Evolutionary conservation across 192 early-diverging fungal genomes (phyloP), one percentile per base, ranked within the genome.

Genomic region (Thoreauomyces humboldtii): DNA sequence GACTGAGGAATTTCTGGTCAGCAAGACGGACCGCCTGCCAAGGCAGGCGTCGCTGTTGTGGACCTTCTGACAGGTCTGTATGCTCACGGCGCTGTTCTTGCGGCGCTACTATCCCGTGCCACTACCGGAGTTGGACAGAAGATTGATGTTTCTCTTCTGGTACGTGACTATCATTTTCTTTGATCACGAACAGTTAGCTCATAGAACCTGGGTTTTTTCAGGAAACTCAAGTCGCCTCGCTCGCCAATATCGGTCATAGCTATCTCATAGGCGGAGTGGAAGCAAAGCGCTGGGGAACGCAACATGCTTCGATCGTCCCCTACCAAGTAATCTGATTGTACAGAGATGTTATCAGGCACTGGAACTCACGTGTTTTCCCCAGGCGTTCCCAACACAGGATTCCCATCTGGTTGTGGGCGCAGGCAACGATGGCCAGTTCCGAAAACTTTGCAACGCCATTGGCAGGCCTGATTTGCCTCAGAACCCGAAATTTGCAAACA

Each of bases 41-140:
- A 98, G 69, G 91, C 91, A 0, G 95, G 95, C 36, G 95, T 98
- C 0, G 95, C 95, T 0, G 92, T 98, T n/a, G 96, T 92, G 46
- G 91, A 89, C 82, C 83, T 81, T 53, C 71, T 67, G 22, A 80
- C 71, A 35, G 93, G 93, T 6, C 75, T 98, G 0, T 92, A 96
- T 60, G 83, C 91, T 9, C 89, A 96, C 53, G 91, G 91, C 17
- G 91, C 92, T 0, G 90, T 98, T 29, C 83, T 96, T 83, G 93
- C 95, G 0, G 90, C 94, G 1, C 46, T 98, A 2, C 59, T 93
- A 11, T 73, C 86, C 19, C 77, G 93, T n/a, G 54, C 71, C 12
- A 65, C 58, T 4, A 91, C 88, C 76, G 86, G 50, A 47, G 63
- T 33, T 5, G 95, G 95, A 0, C 92, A 96, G 69, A 88, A 90